Percentiles rank a stretch among this genome's conserved stretches.
These are phyloP conservation scores for Ruellia speciosa DNA, from an alignment of 305 asterid species.

Conservation along the genomic window DNA sequence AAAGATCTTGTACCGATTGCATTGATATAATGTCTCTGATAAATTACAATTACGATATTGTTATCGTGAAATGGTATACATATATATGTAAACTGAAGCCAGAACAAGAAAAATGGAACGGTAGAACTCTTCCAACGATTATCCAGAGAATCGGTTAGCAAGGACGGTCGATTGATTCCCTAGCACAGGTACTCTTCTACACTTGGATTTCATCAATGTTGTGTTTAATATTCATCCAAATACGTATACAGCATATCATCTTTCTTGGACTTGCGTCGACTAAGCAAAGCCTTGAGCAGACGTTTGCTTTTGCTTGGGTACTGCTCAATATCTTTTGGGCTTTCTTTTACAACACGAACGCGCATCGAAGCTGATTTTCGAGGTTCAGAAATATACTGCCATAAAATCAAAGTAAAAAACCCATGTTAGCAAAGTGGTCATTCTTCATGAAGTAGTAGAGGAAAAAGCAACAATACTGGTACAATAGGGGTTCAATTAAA, in stretches of 20 bases:
- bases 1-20: conserved; percentile 19
- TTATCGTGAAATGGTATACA: conserved; percentile 8
- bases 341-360: conserved; percentile 49
- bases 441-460: neutral
- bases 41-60: conserved; percentile 29
- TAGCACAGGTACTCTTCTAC: conserved; percentile 3
- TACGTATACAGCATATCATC: conserved; percentile 74
- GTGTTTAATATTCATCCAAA: conserved; percentile 66
- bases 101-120: conserved; percentile 18
- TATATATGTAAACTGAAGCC: conserved; percentile 15
- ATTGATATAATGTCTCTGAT: conserved; percentile 26
- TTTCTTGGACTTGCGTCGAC: conserved; percentile 84
- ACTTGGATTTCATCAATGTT: conserved; percentile 11
- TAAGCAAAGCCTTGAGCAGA: conserved; percentile 74
- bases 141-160: neutral
- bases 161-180: neutral
- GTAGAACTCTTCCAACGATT: conserved; percentile 17
- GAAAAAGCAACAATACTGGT: too few relatives aligned
- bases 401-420: conserved; percentile 9
- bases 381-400: conserved; percentile 61
- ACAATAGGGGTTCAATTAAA: too few relatives aligned
- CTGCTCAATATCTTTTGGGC: conserved; percentile 48
- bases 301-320: conserved; percentile 81
- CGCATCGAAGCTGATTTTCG: conserved; percentile 82
- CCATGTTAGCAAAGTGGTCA: too few relatives aligned